Evolutionary conservation across 2,329 filamentous ascomycete genomes (phyloP), one percentile per base, ranked within the genome.

Genomic region (Dryadomyces quercivorus): DNA sequence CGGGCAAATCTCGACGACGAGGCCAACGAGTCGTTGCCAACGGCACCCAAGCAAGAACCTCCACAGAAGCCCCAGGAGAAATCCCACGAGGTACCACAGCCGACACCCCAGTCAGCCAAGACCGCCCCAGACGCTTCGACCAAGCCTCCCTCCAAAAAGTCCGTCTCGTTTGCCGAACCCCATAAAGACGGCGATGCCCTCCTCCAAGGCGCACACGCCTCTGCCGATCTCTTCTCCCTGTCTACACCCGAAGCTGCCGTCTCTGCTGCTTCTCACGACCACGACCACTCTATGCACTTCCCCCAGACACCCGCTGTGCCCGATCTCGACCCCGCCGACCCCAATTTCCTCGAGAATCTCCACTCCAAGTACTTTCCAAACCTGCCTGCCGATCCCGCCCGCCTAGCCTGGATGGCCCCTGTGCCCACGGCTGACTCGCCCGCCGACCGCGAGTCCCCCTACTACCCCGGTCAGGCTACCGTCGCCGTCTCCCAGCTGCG

Each of bases 351-450:
- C 56, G 71, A 80, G 49, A 85, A 88, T 55, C 81, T 98, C 6
- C 91, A 95, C 74, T 72, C 82, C 21, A 95, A 96, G 68, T 98
- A 95, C 77, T 98, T 96, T 69, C 91, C 93, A 13, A 81, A 83
- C 58, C 83, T 95, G 1, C 82, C 91, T 2, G 82, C 90, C 54
- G 88, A 96, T 67, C 90, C 91, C 0, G 83, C 84, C 56, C 85
- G 88, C 53, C 80, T 96, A 4, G 87, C 88, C 20, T 98, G 92
- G 92, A 93, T 97, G 80, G 82, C 84, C 51, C 84, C 86, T 15
- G 65, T 86, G 51, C 82, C 83, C 7, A 82, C 83, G 5, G 68
- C 79, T 49, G 77, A 82, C 64, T 83, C 80, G 46, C 67, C 77
- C 45, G 82, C 82, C 21, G 84, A 87, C 63, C 76, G 75, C 59